Conservation (phyloP, 2,329 filamentous ascomycete species). For the Hyphodiscus sp. region DNA sequence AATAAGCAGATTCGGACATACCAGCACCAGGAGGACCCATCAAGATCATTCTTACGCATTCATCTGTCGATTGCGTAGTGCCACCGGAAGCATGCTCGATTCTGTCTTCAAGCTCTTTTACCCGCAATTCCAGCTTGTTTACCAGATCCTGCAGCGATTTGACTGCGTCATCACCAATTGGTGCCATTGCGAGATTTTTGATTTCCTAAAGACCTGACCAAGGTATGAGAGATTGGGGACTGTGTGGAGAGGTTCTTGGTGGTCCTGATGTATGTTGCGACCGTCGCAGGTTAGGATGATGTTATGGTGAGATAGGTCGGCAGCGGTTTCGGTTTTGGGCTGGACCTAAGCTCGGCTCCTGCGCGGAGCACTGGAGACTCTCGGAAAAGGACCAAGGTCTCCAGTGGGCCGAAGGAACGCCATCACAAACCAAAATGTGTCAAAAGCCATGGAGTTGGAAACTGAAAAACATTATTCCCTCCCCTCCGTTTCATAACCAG, state of each 20-base stretch:
- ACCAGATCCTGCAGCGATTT: constrained; percentile 81
- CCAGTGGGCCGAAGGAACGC: constrained; percentile 8
- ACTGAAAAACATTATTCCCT: not conserved
- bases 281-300: constrained; percentile 11
- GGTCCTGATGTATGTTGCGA: constrained; percentile 10
- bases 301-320: constrained; percentile 9
- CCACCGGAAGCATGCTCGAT: constrained; percentile 48
- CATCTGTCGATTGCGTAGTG: constrained; percentile 46
- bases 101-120: constrained; percentile 76
- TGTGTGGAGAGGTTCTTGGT: constrained; percentile 2
- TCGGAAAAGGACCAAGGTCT: not conserved
- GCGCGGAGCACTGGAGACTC: not conserved
- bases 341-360: constrained; percentile 3
- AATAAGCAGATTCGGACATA: constrained; percentile 32
- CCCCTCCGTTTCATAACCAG: not conserved
- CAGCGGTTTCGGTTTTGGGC: not conserved
- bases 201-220: constrained; percentile 20
- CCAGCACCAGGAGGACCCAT: constrained; percentile 97
- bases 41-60: constrained; percentile 86
- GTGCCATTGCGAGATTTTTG: constrained; percentile 63
- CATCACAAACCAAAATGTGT: not conserved
- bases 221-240: constrained; percentile 14
- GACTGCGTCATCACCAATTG: constrained; percentile 73
- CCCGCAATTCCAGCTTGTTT: constrained; percentile 74
- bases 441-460: not conserved